phyloP scores from a whole-genome alignment of 345 rosid genomes.

The Excoecaria cochinchinensis region DNA sequence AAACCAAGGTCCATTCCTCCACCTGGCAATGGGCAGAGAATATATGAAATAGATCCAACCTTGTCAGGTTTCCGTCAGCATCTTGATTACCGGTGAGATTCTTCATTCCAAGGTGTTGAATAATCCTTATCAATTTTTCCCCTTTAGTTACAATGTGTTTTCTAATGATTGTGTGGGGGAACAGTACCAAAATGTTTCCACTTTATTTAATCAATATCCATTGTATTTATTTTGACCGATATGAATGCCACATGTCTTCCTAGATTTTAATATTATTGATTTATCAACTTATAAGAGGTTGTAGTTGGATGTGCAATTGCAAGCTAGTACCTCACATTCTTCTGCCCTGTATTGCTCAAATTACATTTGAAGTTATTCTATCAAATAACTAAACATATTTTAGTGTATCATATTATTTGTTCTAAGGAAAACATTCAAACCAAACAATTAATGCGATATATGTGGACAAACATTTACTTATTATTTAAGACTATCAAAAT shows the following conservation, averaged over 20 bases:
- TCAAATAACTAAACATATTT: background rate
- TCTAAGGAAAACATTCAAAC: background rate
- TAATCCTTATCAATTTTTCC: background rate
- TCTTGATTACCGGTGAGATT: constrained; percentile 78
- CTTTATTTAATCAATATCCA: background rate
- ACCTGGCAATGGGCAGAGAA: constrained; percentile 73
- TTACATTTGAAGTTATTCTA: background rate
- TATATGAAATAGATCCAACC: constrained; percentile 84
- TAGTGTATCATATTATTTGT: background rate
- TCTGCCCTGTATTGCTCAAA: background rate
- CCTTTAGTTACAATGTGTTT: background rate
- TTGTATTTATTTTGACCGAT: background rate
- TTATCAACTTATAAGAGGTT: background rate
- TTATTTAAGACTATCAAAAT: background rate
- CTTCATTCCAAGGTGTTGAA: background rate
- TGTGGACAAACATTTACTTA: background rate
- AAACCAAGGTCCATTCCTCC: constrained; percentile 50
- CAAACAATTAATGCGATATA: background rate
- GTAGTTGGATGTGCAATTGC: background rate
- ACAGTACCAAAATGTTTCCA: background rate
- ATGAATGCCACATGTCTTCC: background rate
- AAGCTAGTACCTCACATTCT: background rate
- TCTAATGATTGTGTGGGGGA: background rate
- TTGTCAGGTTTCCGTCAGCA: constrained; percentile 54
- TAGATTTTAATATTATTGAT: background rate